Conservation (phyloP, 805 yeast genomes). For the Kuraishia ogatae region DNA sequence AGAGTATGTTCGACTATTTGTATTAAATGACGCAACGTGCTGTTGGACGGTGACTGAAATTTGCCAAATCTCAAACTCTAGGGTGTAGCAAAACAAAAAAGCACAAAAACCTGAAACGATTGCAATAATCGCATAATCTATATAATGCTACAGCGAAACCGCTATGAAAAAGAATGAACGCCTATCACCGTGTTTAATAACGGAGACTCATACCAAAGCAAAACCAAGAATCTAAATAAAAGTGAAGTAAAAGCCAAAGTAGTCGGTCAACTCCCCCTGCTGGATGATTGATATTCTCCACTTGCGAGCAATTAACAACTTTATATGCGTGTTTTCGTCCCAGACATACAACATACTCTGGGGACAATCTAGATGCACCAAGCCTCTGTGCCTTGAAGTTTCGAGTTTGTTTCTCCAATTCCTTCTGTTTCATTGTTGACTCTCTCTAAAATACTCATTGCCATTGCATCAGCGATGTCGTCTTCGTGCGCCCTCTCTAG, state of each 20-base stretch:
- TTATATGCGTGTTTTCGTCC: background rate
- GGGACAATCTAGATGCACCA: background rate
- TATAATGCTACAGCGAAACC: background rate
- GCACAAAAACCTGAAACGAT: background rate
- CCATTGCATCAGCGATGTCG: constrained; percentile 11
- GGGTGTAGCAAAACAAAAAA: background rate
- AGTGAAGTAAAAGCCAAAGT: background rate
- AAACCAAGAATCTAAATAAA: no score
- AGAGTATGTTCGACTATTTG: background rate
- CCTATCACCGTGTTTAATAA: background rate
- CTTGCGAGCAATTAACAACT: no score
- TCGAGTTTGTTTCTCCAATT: background rate
- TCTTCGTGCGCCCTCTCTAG: constrained; percentile 4
- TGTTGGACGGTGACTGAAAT: background rate
- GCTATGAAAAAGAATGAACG: background rate
- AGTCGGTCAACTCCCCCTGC: background rate
- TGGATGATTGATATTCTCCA: background rate
- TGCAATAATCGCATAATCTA: background rate
- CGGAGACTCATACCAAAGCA: background rate
- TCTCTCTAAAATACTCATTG: constrained; percentile 9
- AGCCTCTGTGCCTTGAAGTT: background rate
- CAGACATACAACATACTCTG: background rate
- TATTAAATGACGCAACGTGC: background rate
- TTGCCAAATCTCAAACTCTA: background rate
- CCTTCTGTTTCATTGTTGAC: constrained; percentile 2